phyloP scores from a whole-genome alignment of 768 basidiomycete species.

The Inosperma sp. region DNA sequence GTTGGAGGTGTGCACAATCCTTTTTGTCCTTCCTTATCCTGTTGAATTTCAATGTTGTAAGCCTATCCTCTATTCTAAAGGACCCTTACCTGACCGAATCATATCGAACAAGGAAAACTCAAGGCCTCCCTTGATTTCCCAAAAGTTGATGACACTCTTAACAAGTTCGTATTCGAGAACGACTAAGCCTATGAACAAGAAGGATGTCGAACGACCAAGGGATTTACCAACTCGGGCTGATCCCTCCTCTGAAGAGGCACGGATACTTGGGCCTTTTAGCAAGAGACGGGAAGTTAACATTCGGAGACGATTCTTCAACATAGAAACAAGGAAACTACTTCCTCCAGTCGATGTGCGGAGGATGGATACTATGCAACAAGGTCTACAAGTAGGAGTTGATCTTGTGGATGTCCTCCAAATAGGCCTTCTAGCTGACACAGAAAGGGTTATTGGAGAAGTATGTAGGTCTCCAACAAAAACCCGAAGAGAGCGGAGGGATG shows the following conservation, averaged over 20 bases:
- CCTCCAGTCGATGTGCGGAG: constrained; percentile 50
- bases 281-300: constrained; percentile 72
- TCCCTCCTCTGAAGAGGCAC: constrained; percentile 53
- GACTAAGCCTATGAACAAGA: constrained; percentile 40
- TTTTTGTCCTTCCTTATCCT: neutral
- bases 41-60: constrained; percentile 21
- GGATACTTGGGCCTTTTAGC: constrained; percentile 60
- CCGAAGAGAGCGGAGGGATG: constrained; percentile 29
- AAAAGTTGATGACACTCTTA: constrained; percentile 59
- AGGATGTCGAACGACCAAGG: constrained; percentile 46
- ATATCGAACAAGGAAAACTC: constrained; percentile 50
- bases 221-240: constrained; percentile 54
- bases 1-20: constrained; percentile 46
- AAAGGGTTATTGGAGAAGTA: constrained; percentile 39
- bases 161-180: constrained; percentile 44
- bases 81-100: constrained; percentile 41
- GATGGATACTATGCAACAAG: neutral
- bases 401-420: neutral
- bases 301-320: constrained; percentile 59
- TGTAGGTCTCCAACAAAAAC: constrained; percentile 27
- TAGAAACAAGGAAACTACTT: constrained; percentile 48
- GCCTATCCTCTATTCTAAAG: constrained; percentile 51
- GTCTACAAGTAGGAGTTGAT: neutral
- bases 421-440: constrained; percentile 39
- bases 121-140: constrained; percentile 61